These are phyloP conservation scores for Clarkia xantiana DNA, from an alignment of 345 rosid genomes.

Conservation along the genomic window DNA sequence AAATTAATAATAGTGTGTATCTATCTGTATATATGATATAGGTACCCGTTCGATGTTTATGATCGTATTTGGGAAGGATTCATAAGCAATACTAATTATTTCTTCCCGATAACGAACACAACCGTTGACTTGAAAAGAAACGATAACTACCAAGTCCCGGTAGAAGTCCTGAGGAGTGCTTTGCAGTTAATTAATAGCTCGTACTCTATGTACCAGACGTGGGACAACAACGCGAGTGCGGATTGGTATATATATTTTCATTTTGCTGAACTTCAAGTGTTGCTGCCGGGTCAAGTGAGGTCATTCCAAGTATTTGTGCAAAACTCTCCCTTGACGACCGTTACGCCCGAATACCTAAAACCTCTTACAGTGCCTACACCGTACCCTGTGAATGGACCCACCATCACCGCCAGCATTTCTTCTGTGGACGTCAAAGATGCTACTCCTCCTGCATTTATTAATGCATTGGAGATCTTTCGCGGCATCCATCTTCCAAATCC, in stretches of 20 bases:
- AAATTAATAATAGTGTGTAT: no score
- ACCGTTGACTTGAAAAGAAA: neutral
- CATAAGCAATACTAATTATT: neutral
- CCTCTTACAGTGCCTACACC: neutral
- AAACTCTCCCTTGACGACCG: neutral
- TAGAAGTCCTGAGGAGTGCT: conserved; percentile 3
- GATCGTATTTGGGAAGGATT: neutral
- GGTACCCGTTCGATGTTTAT: neutral
- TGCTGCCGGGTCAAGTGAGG: neutral
- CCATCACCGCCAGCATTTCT: neutral
- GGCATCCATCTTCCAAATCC: neutral
- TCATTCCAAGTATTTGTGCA: neutral
- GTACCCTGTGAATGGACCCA: neutral
- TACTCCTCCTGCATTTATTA: conserved; percentile 3
- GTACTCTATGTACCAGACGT: neutral
- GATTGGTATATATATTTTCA: conserved; percentile 1
- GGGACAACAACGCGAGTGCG: neutral
- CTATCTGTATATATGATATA: neutral
- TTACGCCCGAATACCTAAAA: conserved; percentile 3
- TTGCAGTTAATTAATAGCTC: neutral
- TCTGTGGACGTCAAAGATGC: neutral
- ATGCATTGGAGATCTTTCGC: conserved; percentile 1
- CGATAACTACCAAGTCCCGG: conserved; percentile 1
- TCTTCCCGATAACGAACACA: neutral
- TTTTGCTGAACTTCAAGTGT: neutral